Evolutionary conservation across 345 rosid species (phyloP).

Genomic region (Clausena lansium): DNA sequence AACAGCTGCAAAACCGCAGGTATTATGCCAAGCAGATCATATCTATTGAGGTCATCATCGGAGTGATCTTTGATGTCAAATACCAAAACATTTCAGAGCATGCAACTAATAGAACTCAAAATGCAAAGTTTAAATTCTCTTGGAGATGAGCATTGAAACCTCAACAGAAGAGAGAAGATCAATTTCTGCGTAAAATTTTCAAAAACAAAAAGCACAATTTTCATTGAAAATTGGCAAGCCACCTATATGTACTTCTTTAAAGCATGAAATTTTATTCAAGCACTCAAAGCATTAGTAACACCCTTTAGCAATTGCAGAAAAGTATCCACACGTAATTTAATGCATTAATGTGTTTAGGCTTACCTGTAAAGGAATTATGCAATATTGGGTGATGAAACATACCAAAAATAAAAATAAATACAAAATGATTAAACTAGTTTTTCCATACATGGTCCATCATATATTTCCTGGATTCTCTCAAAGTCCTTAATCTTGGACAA

Average conservation of each 20-base stretch:
- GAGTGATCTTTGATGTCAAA: conserved; percentile 6
- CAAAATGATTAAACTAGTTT: neutral
- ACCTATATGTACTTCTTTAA: neutral
- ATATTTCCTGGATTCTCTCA: neutral
- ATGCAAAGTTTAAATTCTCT: neutral
- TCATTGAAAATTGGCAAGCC: neutral
- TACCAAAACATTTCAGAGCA: neutral
- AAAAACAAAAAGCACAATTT: neutral
- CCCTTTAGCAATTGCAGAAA: neutral
- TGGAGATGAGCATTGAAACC: neutral
- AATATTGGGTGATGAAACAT: conserved; percentile 9
- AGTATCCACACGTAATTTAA: neutral
- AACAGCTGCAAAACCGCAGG: neutral
- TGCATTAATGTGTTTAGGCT: neutral
- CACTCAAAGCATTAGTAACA: neutral
- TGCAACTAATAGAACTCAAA: neutral
- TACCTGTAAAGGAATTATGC: conserved; percentile 6
- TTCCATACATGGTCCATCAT: conserved; percentile 10
- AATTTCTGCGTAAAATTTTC: neutral
- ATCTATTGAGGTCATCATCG: neutral
- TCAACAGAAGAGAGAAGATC: neutral
- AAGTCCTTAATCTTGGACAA: neutral
- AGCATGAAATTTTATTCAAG: neutral
- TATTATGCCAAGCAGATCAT: neutral
- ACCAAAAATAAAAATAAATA: neutral